phyloP scores from a whole-genome alignment of 371 early-diverging fungal genomes.

The Mucor indicus region DNA sequence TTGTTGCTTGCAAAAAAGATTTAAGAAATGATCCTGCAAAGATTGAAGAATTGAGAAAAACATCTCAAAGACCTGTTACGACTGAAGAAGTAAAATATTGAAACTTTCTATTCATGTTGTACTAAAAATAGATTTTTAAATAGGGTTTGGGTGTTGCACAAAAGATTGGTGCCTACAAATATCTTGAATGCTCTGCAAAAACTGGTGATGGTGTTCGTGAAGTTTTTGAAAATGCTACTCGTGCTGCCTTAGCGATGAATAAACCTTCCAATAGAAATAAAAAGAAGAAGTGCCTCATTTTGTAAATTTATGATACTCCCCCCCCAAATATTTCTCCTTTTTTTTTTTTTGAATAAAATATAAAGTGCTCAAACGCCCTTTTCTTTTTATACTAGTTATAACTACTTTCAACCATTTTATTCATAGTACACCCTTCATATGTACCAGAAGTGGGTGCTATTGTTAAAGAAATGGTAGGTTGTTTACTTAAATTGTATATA shows the following conservation, averaged over 20 bases:
- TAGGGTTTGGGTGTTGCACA: constrained; percentile 62
- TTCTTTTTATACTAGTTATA: no score
- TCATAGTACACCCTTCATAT: no score
- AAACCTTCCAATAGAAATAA: constrained; percentile 12
- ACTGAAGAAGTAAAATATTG: constrained; percentile 62
- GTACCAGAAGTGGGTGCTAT: no score
- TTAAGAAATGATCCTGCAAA: constrained; percentile 74
- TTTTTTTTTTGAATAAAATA: no score
- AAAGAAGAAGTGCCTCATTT: constrained; percentile 15
- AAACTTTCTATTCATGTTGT: neutral
- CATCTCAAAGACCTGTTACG: constrained; percentile 75
- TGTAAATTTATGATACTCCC: no score
- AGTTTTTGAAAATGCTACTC: constrained; percentile 71
- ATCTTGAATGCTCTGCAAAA: constrained; percentile 77
- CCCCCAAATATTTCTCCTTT: no score
- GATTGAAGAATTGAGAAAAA: constrained; percentile 71
- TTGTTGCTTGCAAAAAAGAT: constrained; percentile 91
- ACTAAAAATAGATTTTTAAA: neutral
- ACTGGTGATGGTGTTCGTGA: constrained; percentile 72
- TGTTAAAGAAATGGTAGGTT: no score
- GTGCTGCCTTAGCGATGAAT: constrained; percentile 52
- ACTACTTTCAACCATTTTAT: no score
- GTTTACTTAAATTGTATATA: no score
- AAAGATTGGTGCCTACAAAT: constrained; percentile 69
- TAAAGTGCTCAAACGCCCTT: no score